Evolutionary conservation across 257 asterid genomes (phyloP), one percentile per base, ranked within the genome.

Genomic region (Lithospermum erythrorhizon): DNA sequence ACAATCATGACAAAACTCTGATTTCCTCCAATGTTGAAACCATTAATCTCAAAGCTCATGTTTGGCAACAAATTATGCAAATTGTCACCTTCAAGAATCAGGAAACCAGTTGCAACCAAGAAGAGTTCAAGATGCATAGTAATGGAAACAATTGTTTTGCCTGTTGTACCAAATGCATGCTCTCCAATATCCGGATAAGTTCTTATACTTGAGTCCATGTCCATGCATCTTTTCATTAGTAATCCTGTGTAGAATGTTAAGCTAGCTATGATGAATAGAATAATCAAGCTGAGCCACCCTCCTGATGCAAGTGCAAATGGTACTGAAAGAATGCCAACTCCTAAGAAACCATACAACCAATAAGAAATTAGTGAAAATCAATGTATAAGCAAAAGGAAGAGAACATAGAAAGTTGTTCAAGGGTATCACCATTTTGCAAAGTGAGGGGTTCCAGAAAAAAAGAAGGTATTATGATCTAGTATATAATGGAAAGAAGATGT

Each of bases 51-150:
- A 25, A 53, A 66, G 0, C 68, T 70, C 9, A 78, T 5, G 4
- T 70, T 47, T 0, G 97, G 97, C 1, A 79, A 65, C 15, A 91
- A 52, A 71, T 76, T 72, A 20, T 73, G 47, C 7, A 91, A 45
- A 49, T 88, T 91, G 52, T 88, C 98, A 6, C 96, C 98, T 58
- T 83, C 95, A 0, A 91, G 79, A 55, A 91, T 87, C 81, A 91
- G 66, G 80, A 91, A 91, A 60, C 97, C 97, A 0, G 94, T 81
- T 0, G 97, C 95, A 0, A 91, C 97, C 74, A 91, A 65, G 67
- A 79, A 91, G 23, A 88, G 86, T 62, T 91, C 98, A 0, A 71
- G 45, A 71, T 84, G 81, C 95, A 80, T 88, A 2, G 80, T 64
- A 8, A 88, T 37, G 11, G 97, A 80, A 0, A 84, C 83, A 8